Evolutionary conservation across 345 rosid genomes (phyloP), one percentile per base, ranked within the genome.

Genomic region (Populus nigra): DNA sequence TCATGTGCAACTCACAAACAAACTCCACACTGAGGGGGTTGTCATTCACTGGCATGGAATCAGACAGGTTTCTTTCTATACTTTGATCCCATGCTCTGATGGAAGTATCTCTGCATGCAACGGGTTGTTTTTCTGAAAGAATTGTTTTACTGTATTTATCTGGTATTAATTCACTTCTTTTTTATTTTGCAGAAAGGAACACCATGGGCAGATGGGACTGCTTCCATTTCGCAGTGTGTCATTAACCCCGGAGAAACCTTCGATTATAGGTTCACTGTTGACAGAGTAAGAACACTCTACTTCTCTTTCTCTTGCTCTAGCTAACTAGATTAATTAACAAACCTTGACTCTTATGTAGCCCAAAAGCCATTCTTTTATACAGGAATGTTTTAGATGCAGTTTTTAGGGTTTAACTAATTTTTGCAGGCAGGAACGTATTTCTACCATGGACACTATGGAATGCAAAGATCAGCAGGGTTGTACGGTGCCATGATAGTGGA

Each of bases 21-120:
- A 88, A 74, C 91, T 94, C 71, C 16, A 71, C 36, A 90, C 98
- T 0, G 97, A 93, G 67, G 97, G 95, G 4, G 90, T 91, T 55
- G 98, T 90, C 69, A 91, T 94, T 71, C 98, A 93, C 78, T 93
- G 98, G 98, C 98, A 94, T 76, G 98, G 97, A 47, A 94, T 93
- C 74, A 85, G 97, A 88, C 98, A 94, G 92, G 92, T 86, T 65
- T 8, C 15, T 50, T 5, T 47, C 3, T 59, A 0, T 18, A 0
- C 31, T 2, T 59, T 23, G 53, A 47, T 15, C 2, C 4, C 53
- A 12, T 13, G 15, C 50, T 45, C 17, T 13, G 1, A 45, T 45
- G 50, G 50, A 45, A 45, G 50, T 13, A 45, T 45, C 50, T 13
- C 0, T 45, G 50, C 50, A 45, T 15, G 50, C 1, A 12, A 59